phyloP scores from a whole-genome alignment of 768 basidiomycete genomes.

The Russula virescens region DNA sequence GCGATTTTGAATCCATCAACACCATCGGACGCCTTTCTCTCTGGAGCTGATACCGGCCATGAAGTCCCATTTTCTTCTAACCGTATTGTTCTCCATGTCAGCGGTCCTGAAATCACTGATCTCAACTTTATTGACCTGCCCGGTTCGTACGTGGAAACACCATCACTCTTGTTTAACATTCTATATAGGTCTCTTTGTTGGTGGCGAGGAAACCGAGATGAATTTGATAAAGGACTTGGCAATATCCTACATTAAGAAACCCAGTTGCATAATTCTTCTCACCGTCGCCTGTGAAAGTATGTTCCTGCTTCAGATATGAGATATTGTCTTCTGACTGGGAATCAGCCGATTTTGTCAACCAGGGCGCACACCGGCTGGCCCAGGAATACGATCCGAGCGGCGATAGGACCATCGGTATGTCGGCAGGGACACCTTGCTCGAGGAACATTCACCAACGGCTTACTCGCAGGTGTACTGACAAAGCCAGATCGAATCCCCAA shows the following conservation, averaged over 20 bases:
- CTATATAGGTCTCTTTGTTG: conserved; percentile 50
- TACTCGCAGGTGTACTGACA: conserved; percentile 15
- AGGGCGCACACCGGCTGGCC: conserved; percentile 65
- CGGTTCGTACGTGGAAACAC: conserved; percentile 27
- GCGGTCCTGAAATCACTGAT: conserved; percentile 36
- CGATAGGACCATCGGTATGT: conserved; percentile 63
- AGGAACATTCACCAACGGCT: neutral
- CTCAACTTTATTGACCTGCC: conserved; percentile 40
- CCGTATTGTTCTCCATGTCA: conserved; percentile 35
- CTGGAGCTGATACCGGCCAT: conserved; percentile 28
- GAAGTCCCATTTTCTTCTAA: conserved; percentile 36
- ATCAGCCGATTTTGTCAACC: conserved; percentile 74
- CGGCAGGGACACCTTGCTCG: neutral
- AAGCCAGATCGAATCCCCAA: conserved; percentile 22
- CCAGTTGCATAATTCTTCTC: conserved; percentile 59
- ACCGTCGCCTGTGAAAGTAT: conserved; percentile 61
- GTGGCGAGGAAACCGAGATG: conserved; percentile 42
- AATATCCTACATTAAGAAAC: conserved; percentile 51
- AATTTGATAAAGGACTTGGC: conserved; percentile 55
- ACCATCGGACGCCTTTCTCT: conserved; percentile 35
- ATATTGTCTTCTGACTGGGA: neutral
- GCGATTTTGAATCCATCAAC: conserved; percentile 57
- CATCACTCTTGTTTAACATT: neutral
- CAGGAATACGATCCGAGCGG: conserved; percentile 56
- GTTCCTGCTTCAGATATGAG: conserved; percentile 21